Base-by-base conservation (phyloP, 352 stramenopile genomes). In the Globisporangium irregulare region DNA sequence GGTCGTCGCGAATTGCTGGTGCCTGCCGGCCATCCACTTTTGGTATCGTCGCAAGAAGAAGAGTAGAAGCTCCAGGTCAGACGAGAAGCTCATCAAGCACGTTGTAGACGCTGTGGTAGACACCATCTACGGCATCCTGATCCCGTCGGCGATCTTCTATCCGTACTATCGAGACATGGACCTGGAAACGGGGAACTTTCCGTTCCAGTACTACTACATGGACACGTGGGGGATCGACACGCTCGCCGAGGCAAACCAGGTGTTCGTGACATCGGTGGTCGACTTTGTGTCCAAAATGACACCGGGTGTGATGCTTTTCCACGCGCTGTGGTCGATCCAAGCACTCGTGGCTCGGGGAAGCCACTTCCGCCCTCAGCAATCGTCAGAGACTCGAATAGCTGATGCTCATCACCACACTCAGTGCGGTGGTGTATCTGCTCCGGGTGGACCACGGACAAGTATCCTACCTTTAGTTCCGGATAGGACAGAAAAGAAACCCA, bases 1-100 rank as follows among this genome's bases (percentile, higher is more conserved):
- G 8, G 9, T 75, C 36, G 50, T 71, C 2, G 12, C 59, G 18
- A 71, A 75, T 22, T 78, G 72, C 62, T 75, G 69, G 72, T 71
- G 64, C 29, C 22, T 64, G 0, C 69, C 66, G 1, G 8, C 63
- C 0, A 38, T 73, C 10, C 67, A 78, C 29, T 62, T 46, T 22
- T 53, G 46, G 1, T 62, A 48, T 20, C 48, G 48, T 4, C 15
- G 25, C 32, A 36, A 50, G 10, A 29, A 32, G 29, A 7, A 32
- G 29, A 32, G 29, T 32, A 32, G 5, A 8, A 32, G 29, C 29
- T 32, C 29, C 29, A 8, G 29, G 38, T 46, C 38, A 14, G 38
- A 46, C 8, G 43, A 51, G 43, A 51, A 51, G 43, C 43, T 51
- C 43, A 22, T 22, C 43, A 51, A 51, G 43, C 43, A 51, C 18